Evolutionary conservation across 2,329 filamentous ascomycete genomes (phyloP).

Genomic region (Fusarium pseudocircinatum): DNA sequence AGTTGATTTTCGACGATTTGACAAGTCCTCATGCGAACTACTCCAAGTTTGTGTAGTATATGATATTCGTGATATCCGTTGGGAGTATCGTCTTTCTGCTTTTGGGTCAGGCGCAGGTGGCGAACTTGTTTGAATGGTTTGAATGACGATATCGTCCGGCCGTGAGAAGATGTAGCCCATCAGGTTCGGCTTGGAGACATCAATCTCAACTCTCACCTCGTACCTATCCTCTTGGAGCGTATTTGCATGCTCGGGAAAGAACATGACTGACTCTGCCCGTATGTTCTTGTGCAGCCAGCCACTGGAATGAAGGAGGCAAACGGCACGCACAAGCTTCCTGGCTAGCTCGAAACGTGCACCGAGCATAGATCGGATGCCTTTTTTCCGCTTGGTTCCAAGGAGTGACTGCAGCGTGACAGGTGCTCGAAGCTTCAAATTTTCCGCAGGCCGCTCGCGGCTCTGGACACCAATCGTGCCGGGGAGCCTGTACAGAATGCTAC

Average conservation of each 20-base stretch:
- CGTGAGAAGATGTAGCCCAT: neutral
- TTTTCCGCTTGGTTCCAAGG: neutral
- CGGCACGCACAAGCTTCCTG: neutral
- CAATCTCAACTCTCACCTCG: neutral
- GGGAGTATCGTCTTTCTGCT: no score
- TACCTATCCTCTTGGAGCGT: neutral
- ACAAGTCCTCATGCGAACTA: accelerated
- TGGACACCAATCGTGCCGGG: accelerated
- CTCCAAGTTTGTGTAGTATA: no score
- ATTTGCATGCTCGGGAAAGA: neutral
- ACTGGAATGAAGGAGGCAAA: neutral
- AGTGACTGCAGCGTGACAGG: neutral
- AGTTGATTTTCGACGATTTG: accelerated
- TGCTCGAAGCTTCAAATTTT: neutral
- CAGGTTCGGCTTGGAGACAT: neutral
- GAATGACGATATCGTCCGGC: neutral
- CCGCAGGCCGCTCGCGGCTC: neutral
- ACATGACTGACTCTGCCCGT: neutral
- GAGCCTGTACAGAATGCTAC: neutral
- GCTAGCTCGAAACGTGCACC: neutral
- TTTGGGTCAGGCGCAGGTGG: no score
- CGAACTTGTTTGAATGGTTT: neutral
- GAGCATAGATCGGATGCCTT: neutral
- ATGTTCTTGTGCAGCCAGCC: neutral
- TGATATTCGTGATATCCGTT: no score